A percentile compares a stretch with the other conserved stretches of the same genome.
Conservation (phyloP, 164 flowering plant genomes). For the Cinnamomum micranthum region DNA sequence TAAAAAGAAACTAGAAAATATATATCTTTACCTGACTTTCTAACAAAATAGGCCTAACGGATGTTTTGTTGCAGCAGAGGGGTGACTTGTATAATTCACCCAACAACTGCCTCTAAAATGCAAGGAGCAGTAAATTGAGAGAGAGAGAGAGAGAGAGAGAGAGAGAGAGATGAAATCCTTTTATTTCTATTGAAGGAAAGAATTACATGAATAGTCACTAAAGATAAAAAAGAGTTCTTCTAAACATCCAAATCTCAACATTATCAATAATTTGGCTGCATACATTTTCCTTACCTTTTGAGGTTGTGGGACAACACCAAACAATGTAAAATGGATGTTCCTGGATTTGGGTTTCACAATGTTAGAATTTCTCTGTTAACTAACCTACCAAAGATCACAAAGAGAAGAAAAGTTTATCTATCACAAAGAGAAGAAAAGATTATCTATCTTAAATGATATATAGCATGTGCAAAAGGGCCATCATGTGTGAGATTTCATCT, state of each 20-base stretch:
- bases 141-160: not conserved
- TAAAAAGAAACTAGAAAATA: too few relatives aligned
- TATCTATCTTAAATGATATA: not conserved
- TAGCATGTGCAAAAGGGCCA: not conserved
- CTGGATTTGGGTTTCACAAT: too few relatives aligned
- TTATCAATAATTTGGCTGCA: too few relatives aligned
- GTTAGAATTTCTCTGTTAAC: too few relatives aligned
- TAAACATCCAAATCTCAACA: too few relatives aligned
- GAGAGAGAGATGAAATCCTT: not conserved
- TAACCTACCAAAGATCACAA: not conserved
- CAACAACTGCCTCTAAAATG: not conserved
- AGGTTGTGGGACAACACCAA: too few relatives aligned
- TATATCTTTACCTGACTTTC: not conserved
- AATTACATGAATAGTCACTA: too few relatives aligned
- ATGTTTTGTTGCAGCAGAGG: not conserved
- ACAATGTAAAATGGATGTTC: too few relatives aligned
- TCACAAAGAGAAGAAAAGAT: not conserved
- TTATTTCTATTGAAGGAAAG: too few relatives aligned
- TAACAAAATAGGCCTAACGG: not conserved
- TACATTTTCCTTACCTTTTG: too few relatives aligned
- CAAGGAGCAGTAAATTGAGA: not conserved
- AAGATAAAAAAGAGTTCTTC: not conserved
- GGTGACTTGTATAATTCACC: not conserved
- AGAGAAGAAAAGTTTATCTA: not conserved
- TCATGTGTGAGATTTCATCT: not conserved